Base-by-base conservation (phyloP, 139 green algal species). In the Eudorina sp. region DNA sequence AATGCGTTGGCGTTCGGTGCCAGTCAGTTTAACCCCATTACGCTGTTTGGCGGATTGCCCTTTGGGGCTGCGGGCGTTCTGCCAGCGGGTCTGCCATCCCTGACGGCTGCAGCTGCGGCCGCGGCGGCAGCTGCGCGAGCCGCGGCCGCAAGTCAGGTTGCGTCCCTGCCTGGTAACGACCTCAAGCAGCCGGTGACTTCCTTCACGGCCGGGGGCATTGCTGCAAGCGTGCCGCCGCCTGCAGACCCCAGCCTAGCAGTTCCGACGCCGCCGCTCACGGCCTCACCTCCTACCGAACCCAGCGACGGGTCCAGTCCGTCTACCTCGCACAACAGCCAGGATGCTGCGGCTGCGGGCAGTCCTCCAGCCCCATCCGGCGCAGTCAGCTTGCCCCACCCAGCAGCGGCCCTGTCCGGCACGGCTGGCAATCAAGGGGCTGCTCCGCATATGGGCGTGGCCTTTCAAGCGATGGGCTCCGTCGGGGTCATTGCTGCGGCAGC, bases 221-320 rank as follows among this genome's bases (percentile, higher is more conserved):
- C 78, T 29, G 78, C 78, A 0, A 85, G 60, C 40, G 78, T 76
- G 8, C 21, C 31, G 2, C 45, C n/a, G 2, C 2, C 31, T 27
- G 16, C 69, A 21, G 79, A 86, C 18, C 43, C 60, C 80, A 51
- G n/a, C 29, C 29, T 76, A 27, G 60, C 64, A 0, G 81, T 87
- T 19, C 81, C 81, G 3, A 87, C 81, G 13, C 81, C 81, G 19
- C 81, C 81, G 21, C 81, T 87, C 2, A 36, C 81, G 5, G 40
- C 81, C 3, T 87, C 81, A 14, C 62, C 81, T 4, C 81, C 81
- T 0, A 34, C 81, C 0, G 81, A 87, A 34, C 45, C 64, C 31
- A 87, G 81, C 64, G 81, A 87, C 16, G 81, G 81, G 14, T 78
- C 81, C 0, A 87, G 81, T 31, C 81, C 81, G 14, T 29, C 81